Conservation (phyloP, 768 basidiomycete genomes). For the Tulasnella sp. region DNA sequence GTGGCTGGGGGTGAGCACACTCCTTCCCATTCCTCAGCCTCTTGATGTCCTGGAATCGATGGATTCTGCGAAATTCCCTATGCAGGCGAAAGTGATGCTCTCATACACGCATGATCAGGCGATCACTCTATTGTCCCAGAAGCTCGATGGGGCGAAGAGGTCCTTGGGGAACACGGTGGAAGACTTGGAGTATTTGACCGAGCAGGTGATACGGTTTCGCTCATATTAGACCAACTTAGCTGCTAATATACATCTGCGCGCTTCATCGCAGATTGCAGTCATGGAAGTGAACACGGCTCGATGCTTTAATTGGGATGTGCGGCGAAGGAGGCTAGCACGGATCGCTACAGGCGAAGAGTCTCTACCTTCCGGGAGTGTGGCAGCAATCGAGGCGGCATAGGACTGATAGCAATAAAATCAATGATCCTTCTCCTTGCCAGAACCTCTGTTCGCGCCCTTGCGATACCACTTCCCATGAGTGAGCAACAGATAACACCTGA, state of each 20-base stretch:
- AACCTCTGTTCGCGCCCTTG: slow-evolving; percentile 2
- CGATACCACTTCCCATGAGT: slow-evolving; percentile 7
- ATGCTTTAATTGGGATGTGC: slow-evolving; percentile 95
- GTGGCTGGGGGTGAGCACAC: slow-evolving; percentile 78
- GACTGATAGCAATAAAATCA: neutral
- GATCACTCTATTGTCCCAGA: slow-evolving; percentile 56
- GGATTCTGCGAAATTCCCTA: neutral
- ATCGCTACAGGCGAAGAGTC: neutral
- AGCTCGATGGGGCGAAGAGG: slow-evolving; percentile 59
- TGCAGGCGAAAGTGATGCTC: slow-evolving; percentile 93
- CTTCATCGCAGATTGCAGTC: slow-evolving; percentile 43
- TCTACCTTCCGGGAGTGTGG: neutral
- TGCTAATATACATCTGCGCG: neutral
- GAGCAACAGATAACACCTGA: neutral
- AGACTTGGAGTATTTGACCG: slow-evolving; percentile 85
- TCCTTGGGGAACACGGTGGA: slow-evolving; percentile 60
- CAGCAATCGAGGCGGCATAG: neutral
- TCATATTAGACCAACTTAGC: neutral
- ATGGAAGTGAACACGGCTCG: slow-evolving; percentile 95
- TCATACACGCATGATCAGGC: slow-evolving; percentile 81
- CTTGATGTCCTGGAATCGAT: no score
- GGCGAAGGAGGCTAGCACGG: slow-evolving; percentile 49
- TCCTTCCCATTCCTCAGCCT: slow-evolving; percentile 1
- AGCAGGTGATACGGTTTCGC: slow-evolving; percentile 46
- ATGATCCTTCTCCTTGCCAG: neutral